Evolutionary conservation across 345 rosid species (phyloP).

Genomic region (Heritiera fomes): DNA sequence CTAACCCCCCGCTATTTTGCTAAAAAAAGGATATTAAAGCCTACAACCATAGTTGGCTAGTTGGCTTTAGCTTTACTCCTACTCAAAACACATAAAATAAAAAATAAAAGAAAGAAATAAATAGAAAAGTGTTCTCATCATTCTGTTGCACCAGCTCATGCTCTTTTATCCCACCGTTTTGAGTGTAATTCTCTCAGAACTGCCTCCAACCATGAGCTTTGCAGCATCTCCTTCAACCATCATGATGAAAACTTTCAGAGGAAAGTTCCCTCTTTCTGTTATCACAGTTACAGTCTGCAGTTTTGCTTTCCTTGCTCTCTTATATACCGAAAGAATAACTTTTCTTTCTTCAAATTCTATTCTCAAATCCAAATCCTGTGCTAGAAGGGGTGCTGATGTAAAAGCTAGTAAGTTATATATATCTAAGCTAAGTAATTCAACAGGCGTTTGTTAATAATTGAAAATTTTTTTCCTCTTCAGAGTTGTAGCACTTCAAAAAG

Average conservation of each 20-base stretch:
- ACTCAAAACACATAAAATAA: slow-evolving; percentile 47
- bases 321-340: slow-evolving; percentile 58
- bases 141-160: slow-evolving; percentile 28
- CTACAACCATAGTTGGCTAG: slow-evolving; percentile 34
- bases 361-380: slow-evolving; percentile 51
- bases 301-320: slow-evolving; percentile 59
- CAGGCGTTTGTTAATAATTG: background rate
- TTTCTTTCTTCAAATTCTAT: slow-evolving; percentile 46
- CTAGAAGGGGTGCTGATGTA: slow-evolving; percentile 38
- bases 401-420: slow-evolving; percentile 54
- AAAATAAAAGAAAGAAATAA: too few species aligned
- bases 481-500: background rate
- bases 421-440: background rate
- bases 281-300: slow-evolving; percentile 43
- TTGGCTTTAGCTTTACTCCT: slow-evolving; percentile 71
- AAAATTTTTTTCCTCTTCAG: slow-evolving; percentile 1
- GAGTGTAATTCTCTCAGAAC: background rate
- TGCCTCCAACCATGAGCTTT: slow-evolving; percentile 41
- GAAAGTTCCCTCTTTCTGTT: slow-evolving; percentile 63
- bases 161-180: background rate
- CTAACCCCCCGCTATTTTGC: slow-evolving; percentile 32
- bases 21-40: slow-evolving; percentile 5
- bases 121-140: slow-evolving; percentile 26
- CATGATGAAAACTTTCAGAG: slow-evolving; percentile 44
- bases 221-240: slow-evolving; percentile 29